phyloP scores from a whole-genome alignment of 371 early-diverging fungal genomes.

The Mucor plumbeus region DNA sequence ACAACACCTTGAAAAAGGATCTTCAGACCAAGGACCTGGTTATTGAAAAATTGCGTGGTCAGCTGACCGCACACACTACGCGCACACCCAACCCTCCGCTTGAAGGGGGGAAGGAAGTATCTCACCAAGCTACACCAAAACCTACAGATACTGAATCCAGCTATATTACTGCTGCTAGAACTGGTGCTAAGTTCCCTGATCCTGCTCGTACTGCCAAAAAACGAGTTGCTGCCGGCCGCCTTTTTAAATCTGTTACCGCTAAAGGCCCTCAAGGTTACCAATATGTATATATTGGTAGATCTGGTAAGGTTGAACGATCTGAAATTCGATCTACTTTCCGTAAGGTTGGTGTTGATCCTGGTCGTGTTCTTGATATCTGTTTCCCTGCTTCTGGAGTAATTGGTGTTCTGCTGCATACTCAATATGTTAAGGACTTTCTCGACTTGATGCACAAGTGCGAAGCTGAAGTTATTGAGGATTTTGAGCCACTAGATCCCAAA shows the following conservation, averaged over 20 bases:
- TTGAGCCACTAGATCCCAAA: background rate
- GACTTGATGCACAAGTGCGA: background rate
- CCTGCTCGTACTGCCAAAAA: background rate
- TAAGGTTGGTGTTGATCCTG: constrained; percentile 6
- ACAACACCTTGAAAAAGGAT: too few relatives aligned
- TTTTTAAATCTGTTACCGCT: too few relatives aligned
- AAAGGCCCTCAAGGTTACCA: background rate
- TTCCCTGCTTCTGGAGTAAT: constrained; percentile 6
- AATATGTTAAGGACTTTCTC: background rate
- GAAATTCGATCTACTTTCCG: background rate
- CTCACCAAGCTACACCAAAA: background rate
- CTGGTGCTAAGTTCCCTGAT: background rate
- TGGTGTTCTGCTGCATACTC: background rate
- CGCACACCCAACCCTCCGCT: too few relatives aligned
- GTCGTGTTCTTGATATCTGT: constrained; percentile 13
- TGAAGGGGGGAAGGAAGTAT: too few relatives aligned
- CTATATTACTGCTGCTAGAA: background rate
- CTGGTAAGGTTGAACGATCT: background rate
- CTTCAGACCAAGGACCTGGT: too few relatives aligned
- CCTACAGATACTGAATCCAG: too few relatives aligned
- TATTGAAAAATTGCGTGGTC: too few relatives aligned
- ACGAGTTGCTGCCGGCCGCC: background rate
- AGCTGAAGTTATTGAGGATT: background rate
- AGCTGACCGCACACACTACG: too few relatives aligned
- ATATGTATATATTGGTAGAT: constrained; percentile 2